Base-by-base conservation (phyloP, 2,329 filamentous ascomycete species). In the Phialophora chinensis region DNA sequence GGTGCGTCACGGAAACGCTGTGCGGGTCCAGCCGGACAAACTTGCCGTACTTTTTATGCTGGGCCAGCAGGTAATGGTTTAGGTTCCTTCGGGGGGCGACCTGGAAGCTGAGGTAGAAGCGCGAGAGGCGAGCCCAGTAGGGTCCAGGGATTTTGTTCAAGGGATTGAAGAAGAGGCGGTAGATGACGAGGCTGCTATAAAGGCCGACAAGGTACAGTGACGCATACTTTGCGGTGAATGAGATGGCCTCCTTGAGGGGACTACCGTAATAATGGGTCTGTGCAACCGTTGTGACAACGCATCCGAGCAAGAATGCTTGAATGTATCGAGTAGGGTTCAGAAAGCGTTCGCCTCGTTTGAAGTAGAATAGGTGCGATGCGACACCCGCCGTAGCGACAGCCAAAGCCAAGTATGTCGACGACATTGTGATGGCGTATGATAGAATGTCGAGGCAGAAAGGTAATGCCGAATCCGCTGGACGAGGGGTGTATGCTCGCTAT, bases 71-170 rank as follows among this genome's bases (percentile, higher is more conserved):
- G 20, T 55, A 35, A 4, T 66, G 57, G 27, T 69, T 53, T 14
- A 52, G 38, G 49, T 69, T 60, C 31, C 62, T 58, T 14, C 49
- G 62, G 2, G 17, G 42, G 10, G 56, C 62, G 10, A 59, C 42
- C 1, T 60, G 65, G 20, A 58, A 62, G 31, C 55, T 60, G 23
- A 65, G 31, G 50, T 67, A 52, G 56, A 70, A 66, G 47, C 68
- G 69, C 0, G 69, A 66, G n/a, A 69, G 58, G 10, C 63, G 58
- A 1, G 67, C 66, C 54, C 74, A 68, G 25, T 72, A 73, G 1
- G 76, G 76, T 0, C 77, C 76, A 2, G 76, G 76, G 44, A 77
- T 74, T 20, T 72, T 72, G 20, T 72, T 72, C 47, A 78, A 60
- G 1, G 74, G 76, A 60, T 74, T 73, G 23, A 77, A 68, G 47